phyloP scores from a whole-genome alignment of 768 basidiomycete species.

The Nidula microcarpa region DNA sequence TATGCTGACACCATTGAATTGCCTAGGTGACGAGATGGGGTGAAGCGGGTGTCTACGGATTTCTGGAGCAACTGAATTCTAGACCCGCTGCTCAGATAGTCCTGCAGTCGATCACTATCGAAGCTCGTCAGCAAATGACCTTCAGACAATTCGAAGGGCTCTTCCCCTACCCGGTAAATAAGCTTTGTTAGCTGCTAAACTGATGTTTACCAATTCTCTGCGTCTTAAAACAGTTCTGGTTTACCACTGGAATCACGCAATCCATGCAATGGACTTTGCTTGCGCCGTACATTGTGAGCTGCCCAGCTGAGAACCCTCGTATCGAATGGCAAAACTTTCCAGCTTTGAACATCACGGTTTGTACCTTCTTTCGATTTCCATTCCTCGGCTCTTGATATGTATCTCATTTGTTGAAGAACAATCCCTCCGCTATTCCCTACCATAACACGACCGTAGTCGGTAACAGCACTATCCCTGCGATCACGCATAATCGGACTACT shows the following conservation, averaged over 20 bases:
- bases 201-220: too few species aligned
- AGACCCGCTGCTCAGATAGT: conserved; percentile 5
- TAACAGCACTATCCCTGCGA: conserved; percentile 40
- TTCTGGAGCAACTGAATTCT: conserved; percentile 9
- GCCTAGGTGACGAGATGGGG: background rate
- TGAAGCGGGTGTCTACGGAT: conserved; percentile 6
- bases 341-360: conserved; percentile 33
- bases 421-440: conserved; percentile 20
- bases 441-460: conserved; percentile 15
- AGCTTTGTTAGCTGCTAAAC: too few species aligned
- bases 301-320: conserved; percentile 44
- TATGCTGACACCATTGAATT: too few species aligned
- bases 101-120: conserved; percentile 5
- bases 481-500: conserved; percentile 48
- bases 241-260: conserved; percentile 48
- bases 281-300: conserved; percentile 42
- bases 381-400: background rate
- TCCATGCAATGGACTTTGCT: conserved; percentile 57
- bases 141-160: conserved; percentile 8
- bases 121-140: conserved; percentile 7
- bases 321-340: conserved; percentile 52
- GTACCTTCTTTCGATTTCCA: background rate
- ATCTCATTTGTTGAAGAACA: conserved; percentile 18
- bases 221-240: background rate
- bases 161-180: too few species aligned